Evolutionary conservation across 768 basidiomycete species (phyloP), one percentile per base, ranked within the genome.

Genomic region (Lactifluus pinguis): DNA sequence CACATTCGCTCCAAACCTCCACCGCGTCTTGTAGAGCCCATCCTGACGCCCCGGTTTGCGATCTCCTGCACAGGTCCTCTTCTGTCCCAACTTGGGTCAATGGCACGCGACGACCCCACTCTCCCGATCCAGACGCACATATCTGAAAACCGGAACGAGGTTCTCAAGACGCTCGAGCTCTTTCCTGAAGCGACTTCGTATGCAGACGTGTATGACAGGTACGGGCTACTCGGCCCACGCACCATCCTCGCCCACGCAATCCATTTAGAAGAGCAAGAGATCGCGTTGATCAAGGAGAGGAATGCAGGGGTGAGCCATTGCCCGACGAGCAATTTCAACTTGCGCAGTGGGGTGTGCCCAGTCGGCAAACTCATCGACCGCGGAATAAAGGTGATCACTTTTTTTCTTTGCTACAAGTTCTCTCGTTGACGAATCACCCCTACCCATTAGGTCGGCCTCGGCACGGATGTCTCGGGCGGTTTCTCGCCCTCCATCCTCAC

Each of bases 11-110:
- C 79, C 5, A 73, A 92, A 52, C 71, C 80, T 30, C 15, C n/a
- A 30, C 62, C 68, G 75, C 78, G 83, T 1, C 82, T 95, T 7
- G 87, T 98, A 10, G 89, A 89, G 58, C 95, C 95, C 5, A 84
- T 93, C 68, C 74, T 98, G 47, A 98, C 95, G 0, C 95, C 95
- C 14, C 89, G 95, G n/a, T 98, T 98, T 71, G 95, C 95, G 25
- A 87, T 98, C 60, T 85, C 90, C 11, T 95, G 93, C 73, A 84
- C 93, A 0, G 71, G 77, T 13, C 74, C 80, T n/a, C 82, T 95
- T 34, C 79, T 98, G 53, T 50, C 68, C 0, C 72, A 74, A 4
- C 77, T 98, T 6, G 84, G 88, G 9, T 65, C 74, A 5, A 73
- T 95, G 44, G 87, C 87, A 0, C 69, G 74, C 21, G 69, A 76